Base-by-base conservation (phyloP, 73 alveolate species). In the Stentor roeselii region DNA sequence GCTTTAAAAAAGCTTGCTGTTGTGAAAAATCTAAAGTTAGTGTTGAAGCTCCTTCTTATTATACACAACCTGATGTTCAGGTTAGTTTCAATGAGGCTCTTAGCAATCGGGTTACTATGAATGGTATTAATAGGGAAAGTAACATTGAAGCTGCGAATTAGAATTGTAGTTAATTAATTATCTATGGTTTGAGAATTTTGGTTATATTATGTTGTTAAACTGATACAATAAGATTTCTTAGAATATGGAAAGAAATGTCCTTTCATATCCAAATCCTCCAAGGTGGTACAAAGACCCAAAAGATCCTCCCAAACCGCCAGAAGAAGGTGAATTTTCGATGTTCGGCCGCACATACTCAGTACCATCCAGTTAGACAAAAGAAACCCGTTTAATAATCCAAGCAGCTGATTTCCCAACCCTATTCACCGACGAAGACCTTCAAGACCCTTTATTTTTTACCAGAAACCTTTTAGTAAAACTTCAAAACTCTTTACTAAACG, bases 271-370 rank as follows among this genome's bases (percentile, higher is more conserved):
- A 50, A 11, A 6, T 6, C 67, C 67, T 50, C 67, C 67, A 50
- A 21, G 21, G 6, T 11, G 21, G 6, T 50, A 50, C 67, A 50
- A 50, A 50, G 30, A 50, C 6, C 6, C 6, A 21, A 6, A 11
- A 11, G 30, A 50, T 6, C 67, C 67, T 50, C 67, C 67, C 6
- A 50, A 50, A 50, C 67, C 67, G 6, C 67, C 67, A 50, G 67
- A 50, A 50, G 67, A 50, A 50, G 67, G 67, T 50, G 67, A 50
- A 50, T 50, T 50, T 50, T 50, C 67, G 6, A 50, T 50, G 67
- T 50, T 50, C 21, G 67, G 67, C 6, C 6, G 67, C 30, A 50
- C 67, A 6, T 50, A 50, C 21, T 11, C 67, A 50, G 67, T 50
- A 50, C 6, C 21, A 50, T 11, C 21, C 21, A 50, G 30, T 11